phyloP scores from a whole-genome alignment of 768 basidiomycete genomes.

The Kondoa subrosea region DNA sequence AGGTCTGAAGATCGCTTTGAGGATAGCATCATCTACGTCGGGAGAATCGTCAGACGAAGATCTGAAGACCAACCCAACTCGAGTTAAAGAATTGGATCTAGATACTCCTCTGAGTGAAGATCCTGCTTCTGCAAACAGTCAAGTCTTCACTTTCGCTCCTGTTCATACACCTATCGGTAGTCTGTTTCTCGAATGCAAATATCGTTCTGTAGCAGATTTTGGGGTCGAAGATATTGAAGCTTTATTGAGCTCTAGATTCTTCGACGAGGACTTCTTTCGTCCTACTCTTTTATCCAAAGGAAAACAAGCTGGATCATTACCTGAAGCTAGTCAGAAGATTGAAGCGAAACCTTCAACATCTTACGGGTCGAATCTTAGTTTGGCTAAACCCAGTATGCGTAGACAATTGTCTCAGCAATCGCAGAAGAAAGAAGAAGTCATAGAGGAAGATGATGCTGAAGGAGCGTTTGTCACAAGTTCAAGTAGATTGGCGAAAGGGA shows the following conservation, averaged over 20 bases:
- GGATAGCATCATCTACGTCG: conserved; percentile 2
- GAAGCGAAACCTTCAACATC: too few species aligned
- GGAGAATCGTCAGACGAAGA: conserved; percentile 8
- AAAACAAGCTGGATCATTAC: too few species aligned
- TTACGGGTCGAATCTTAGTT: too few species aligned
- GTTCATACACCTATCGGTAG: conserved; percentile 21
- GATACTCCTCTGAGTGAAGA: conserved; percentile 12
- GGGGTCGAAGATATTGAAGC: conserved; percentile 28
- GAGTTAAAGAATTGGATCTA: conserved; percentile 8
- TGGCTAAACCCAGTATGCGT: too few species aligned
- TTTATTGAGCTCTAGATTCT: conserved; percentile 25
- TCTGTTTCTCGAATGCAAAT: conserved; percentile 20
- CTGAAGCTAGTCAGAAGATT: too few species aligned
- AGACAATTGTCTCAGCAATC: conserved; percentile 17
- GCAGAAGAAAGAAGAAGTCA: not conserved
- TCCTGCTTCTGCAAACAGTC: not conserved
- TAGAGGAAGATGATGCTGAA: not conserved
- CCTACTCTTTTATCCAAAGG: conserved; percentile 19
- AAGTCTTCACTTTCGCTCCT: conserved; percentile 15
- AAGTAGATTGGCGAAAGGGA: not conserved
- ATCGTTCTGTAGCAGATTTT: conserved; percentile 25
- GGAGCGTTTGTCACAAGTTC: not conserved
- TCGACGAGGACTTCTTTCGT: conserved; percentile 29
- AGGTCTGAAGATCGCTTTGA: conserved; percentile 16
- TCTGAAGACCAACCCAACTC: not conserved